Base-by-base conservation (phyloP, 75 land plant species). In the Pinus taeda region DNA sequence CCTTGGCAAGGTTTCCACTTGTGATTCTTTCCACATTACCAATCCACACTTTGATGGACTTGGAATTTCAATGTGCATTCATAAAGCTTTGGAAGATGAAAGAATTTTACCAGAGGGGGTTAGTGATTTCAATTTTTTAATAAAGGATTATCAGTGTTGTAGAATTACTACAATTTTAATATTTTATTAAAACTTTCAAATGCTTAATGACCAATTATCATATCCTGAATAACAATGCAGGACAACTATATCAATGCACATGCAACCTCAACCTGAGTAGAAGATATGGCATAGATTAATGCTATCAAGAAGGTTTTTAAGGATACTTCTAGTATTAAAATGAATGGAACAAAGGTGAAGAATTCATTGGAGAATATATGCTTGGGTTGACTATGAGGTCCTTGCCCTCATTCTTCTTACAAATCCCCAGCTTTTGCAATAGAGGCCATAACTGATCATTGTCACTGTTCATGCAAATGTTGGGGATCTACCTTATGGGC, bases 381-480 rank as follows among this genome's bases (percentile, higher is more conserved):
- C 53, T 45, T 45, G 9, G 53, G 8, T 45, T 45, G 8, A 7
- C 9, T 45, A 0, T 37, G 62, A 93, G 77, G 3, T 93, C 95
- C 85, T 90, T 93, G 75, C 88, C 93, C 11, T 93, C 95, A 55
- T 81, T 76, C 83, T 93, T 93, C 89, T 90, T 69, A 12, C 77
- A 67, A 18, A 83, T 81, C 33, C 84, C 84, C 61, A 94, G 86
- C 83, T 92, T 94, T 42, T 78, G 75, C 76, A 94, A 75, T 95
- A 89, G 92, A 21, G 92, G 96, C 98, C 93, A 95, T 17, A 95
- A 82, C 82, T 95, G 91, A 72, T 93, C 96, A 74, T 95, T 93
- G 86, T 89, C 91, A 69, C 93, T 93, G 73, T 89, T 95, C 92
- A 95, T 91, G 75, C 93, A 93, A 18, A 83, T 86, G 77, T 74